These are phyloP conservation scores for Trichoderma parareesei DNA, from an alignment of 495 filamentous ascomycete species.

Conservation along the genomic window DNA sequence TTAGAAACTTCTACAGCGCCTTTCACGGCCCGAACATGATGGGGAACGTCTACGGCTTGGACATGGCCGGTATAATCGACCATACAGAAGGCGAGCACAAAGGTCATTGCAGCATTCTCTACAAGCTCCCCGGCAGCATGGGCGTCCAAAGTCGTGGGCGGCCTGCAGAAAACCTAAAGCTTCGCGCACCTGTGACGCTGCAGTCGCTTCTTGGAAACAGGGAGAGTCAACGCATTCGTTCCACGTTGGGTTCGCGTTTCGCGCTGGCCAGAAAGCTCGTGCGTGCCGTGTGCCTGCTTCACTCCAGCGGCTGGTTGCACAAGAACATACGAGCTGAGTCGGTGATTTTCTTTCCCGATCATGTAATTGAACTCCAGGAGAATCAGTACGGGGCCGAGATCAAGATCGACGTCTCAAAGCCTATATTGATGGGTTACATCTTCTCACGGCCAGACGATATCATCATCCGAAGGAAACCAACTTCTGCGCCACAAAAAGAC, in stretches of 20 bases:
- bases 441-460: conserved; percentile 4
- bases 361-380: not conserved
- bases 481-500: not conserved
- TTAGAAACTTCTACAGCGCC: too few relatives aligned
- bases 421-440: not conserved
- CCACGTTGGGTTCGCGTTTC: conserved; percentile 4
- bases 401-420: not conserved
- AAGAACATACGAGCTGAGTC: conserved; percentile 6
- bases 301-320: conserved; percentile 11
- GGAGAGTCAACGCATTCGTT: not conserved
- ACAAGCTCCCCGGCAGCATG: too few relatives aligned
- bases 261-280: conserved; percentile 12
- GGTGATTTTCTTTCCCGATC: conserved; percentile 5
- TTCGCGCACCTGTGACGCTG: too few relatives aligned
- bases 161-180: too few relatives aligned
- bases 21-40: too few relatives aligned
- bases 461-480: not conserved
- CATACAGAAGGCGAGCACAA: too few relatives aligned
- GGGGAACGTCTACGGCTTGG: too few relatives aligned
- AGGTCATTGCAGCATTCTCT: too few relatives aligned
- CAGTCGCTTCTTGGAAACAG: too few relatives aligned
- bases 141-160: too few relatives aligned
- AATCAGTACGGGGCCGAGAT: not conserved
- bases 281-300: not conserved
- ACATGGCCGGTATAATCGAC: too few relatives aligned